Evolutionary conservation across 164 flowering plant genomes (phyloP), one percentile per base, ranked within the genome.

Genomic region (Vitis riparia): DNA sequence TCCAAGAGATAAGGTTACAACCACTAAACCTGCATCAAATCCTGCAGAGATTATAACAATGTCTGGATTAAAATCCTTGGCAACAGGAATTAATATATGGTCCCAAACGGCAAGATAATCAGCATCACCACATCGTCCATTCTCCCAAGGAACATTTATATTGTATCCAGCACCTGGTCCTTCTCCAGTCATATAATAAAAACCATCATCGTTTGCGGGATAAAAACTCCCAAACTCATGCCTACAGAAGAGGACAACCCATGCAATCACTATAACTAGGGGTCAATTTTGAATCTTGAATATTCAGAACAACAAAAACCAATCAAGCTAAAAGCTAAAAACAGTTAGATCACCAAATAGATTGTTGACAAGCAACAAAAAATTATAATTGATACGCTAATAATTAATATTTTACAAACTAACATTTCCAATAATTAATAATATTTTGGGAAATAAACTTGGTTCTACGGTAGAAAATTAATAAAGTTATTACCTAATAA

Each of bases 21-120:
- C 23, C 8, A 69, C 51, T 29, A 66, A 64, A 93, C 99, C 99
- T 86, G 98, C 97, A 88, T 96, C 99, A 82, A 93, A 96, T 74
- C 99, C 99, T 44, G 93, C 99, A 73, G 99, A 96, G 62, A 96
- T 72, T 6, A 96, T 76, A 59, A 96, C 81, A 63, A 96, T 77
- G 67, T 96, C 99, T 16, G 99, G 99, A 73, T 84, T 76, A 72
- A 85, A 96, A 70, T 84, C 87, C 82, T 80, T 88, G 6, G 94
- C 94, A 75, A 93, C 89, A 71, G 99, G 99, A 79, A 91, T 73
- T 79, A 96, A 79, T 50, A 96, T 72, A 75, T 91, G 88, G 68
- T 96, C 97, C 99, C 99, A 96, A 63, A 84, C 99, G 37, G 98
- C 99, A 70, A 96, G 77, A 75, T 96, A 96, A 79, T 96, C 99